These are phyloP conservation scores for Exophiala oligosperma DNA, from an alignment of 2,329 filamentous ascomycete genomes.

Conservation along the genomic window DNA sequence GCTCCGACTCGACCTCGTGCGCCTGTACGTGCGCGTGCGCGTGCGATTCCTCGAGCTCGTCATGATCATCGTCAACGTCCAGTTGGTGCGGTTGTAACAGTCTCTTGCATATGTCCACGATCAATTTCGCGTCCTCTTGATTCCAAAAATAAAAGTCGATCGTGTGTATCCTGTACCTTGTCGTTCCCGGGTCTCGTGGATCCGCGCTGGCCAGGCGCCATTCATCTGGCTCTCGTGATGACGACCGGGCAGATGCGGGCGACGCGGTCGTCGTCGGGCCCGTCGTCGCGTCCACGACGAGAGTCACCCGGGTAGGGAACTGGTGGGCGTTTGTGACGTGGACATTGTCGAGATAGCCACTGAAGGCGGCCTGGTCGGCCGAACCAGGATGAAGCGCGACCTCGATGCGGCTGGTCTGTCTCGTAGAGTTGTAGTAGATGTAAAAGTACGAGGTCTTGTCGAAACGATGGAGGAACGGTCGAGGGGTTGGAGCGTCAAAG, in stretches of 20 bases:
- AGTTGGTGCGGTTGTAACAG: slow-evolving; percentile 43
- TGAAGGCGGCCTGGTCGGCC: slow-evolving; percentile 64
- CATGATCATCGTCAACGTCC: slow-evolving; percentile 41
- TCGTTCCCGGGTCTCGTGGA: slow-evolving; percentile 52
- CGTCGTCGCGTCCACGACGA: slow-evolving; percentile 52
- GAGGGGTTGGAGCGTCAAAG: slow-evolving; percentile 57
- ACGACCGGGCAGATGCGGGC: slow-evolving; percentile 27
- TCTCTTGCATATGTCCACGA: slow-evolving; percentile 48
- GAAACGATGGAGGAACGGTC: slow-evolving; percentile 62
- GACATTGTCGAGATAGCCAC: slow-evolving; percentile 55
- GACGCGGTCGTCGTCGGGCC: slow-evolving; percentile 31
- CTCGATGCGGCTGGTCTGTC: slow-evolving; percentile 58
- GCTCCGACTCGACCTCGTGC: not conserved
- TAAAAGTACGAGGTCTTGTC: slow-evolving; percentile 66
- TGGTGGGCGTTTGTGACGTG: slow-evolving; percentile 58
- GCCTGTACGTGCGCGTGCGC: not conserved
- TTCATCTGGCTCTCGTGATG: slow-evolving; percentile 40
- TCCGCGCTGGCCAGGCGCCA: slow-evolving; percentile 60
- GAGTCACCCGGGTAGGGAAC: slow-evolving; percentile 60
- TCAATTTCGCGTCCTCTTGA: slow-evolving; percentile 55
- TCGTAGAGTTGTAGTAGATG: slow-evolving; percentile 58
- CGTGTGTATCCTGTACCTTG: slow-evolving; percentile 59
- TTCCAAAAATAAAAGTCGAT: slow-evolving; percentile 67
- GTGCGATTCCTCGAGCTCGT: slow-evolving; percentile 41
- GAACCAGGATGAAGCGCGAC: slow-evolving; percentile 65